Base-by-base conservation (phyloP, 257 asterid genomes). In the Jaltomata sinuosa region DNA sequence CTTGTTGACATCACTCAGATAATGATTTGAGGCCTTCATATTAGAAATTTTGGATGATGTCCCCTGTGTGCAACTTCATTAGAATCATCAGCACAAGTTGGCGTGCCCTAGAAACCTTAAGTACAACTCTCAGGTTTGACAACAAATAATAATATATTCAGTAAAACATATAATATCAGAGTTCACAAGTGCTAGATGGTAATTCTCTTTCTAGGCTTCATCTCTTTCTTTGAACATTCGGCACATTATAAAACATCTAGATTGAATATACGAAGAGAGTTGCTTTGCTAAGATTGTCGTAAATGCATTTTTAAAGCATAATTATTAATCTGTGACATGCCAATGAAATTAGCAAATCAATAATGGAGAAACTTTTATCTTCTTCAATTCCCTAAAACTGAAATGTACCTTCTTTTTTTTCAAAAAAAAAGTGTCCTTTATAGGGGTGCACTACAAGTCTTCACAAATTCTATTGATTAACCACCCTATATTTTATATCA, bases 281-380 rank as follows among this genome's bases (percentile, higher is more conserved):
- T 93, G 90, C 87, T 82, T 71, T 89, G n/a, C n/a, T n/a, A 90
- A 71, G 94, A 95, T 86, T 91, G 95, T 7, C 85, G 91, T 88
- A 94, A 55, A 81, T 89, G 95, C 94, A 92, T 68, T n/a, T 84
- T 85, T 89, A 94, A 89, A 9, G 95, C 93, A 83, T 93, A 94
- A 90, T 93, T 93, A 84, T 89, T 91, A 83, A 93, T 85, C 98
- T 94, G 92, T 89, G 88, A 82, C 42, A 80, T 18, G 65, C 27
- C n/a, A 57, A 50, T 38, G 5, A 79, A 86, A 83, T 77, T 71
- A 71, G 15, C 25, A 49, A 42, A 27, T 62, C 31, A 53, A 21
- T 31, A 67, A 27, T 18, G 22, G 34, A 54, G 61, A 40, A 83
- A 42, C 49, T 83, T 64, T 1, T 50, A 40, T 68, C 29, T 76